These are phyloP conservation scores for Phlebiopsis flavidoalba DNA, from an alignment of 768 basidiomycete species.

Conservation along the genomic window DNA sequence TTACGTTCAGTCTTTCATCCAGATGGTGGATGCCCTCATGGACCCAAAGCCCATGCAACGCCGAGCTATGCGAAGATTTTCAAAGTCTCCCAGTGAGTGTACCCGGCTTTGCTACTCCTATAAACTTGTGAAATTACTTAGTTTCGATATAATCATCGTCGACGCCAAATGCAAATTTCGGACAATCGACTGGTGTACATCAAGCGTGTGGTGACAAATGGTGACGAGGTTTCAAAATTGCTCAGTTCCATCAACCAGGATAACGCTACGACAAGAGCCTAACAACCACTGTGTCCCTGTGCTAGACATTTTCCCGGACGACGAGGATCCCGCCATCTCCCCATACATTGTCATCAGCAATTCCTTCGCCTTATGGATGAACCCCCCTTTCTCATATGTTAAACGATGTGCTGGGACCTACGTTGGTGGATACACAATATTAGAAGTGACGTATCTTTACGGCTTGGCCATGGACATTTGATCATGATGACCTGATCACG, in stretches of 20 bases:
- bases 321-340: too few relatives aligned
- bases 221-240: conserved; percentile 15
- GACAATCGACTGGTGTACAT: conserved; percentile 25
- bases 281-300: conserved; percentile 22
- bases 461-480: too few relatives aligned
- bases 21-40: conserved; percentile 28
- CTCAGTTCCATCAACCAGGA: conserved; percentile 3
- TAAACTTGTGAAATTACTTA: too few relatives aligned
- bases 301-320: conserved; percentile 15
- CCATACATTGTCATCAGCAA: conserved; percentile 19
- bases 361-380: conserved; percentile 8
- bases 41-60: not conserved
- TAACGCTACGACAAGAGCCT: conserved; percentile 5
- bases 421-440: too few relatives aligned
- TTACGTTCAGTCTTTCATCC: conserved; percentile 19
- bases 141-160: conserved; percentile 9
- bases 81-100: too few relatives aligned
- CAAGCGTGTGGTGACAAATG: conserved; percentile 18
- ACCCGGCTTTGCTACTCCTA: not conserved
- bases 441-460: too few relatives aligned
- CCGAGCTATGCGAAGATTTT: not conserved
- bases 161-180: conserved; percentile 28
- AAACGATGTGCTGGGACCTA: conserved; percentile 20
- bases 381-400: conserved; percentile 14
- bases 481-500: too few relatives aligned